Conservation (phyloP, 176 grass and related monocot genomes). For the Phoenix dactylifera region DNA sequence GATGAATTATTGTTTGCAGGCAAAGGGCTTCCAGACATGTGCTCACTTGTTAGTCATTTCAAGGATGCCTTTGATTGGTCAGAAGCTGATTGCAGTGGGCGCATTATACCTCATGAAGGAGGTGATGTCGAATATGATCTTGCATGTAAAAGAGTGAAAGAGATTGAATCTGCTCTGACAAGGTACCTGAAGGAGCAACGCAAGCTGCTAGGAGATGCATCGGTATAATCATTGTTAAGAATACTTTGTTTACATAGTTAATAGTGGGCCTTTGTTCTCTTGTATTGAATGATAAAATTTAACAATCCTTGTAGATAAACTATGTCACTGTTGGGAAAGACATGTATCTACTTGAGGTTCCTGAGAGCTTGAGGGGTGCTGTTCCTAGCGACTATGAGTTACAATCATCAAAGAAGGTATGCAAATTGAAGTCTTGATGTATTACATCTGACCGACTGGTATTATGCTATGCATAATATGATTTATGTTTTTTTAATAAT, state of each 20-base stretch:
- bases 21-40: conserved; percentile 59
- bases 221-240: conserved; percentile 25
- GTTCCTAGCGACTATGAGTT: conserved; percentile 75
- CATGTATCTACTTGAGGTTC: conserved; percentile 70
- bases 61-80: conserved; percentile 98
- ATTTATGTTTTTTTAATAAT: no score
- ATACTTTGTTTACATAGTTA: no score
- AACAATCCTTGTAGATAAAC: conserved; percentile 38
- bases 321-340: conserved; percentile 94
- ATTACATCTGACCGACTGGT: background rate
- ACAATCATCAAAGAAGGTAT: conserved; percentile 88
- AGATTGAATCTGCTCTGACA: conserved; percentile 51
- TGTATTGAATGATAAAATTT: background rate
- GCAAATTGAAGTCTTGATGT: background rate
- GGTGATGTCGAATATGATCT: conserved; percentile 76
- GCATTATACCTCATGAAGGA: conserved; percentile 78
- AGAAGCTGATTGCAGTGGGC: conserved; percentile 66
- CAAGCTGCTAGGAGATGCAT: conserved; percentile 40
- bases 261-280: background rate
- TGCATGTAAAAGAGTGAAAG: conserved; percentile 42
- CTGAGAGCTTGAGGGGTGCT: conserved; percentile 48
- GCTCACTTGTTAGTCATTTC: conserved; percentile 57
- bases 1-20: conserved; percentile 47
- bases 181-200: conserved; percentile 79
- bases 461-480: no score